These are phyloP conservation scores for Tylopilus sp. DNA, from an alignment of 768 basidiomycete species.

Conservation along the genomic window DNA sequence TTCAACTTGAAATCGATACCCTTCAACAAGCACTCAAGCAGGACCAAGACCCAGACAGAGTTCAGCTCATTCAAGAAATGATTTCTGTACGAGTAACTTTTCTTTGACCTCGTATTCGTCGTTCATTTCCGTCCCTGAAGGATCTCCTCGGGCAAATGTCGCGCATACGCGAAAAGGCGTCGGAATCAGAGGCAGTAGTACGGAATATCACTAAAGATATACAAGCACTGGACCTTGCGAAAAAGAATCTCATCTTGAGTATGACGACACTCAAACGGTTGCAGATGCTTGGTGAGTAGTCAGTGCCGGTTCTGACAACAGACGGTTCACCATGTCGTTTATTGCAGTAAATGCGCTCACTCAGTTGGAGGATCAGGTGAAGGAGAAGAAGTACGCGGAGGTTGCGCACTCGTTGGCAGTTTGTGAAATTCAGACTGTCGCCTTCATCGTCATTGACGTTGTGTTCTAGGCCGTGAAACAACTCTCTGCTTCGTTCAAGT, in stretches of 20 bases:
- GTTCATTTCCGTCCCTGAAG: slow-evolving; percentile 38
- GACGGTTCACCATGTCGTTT: neutral
- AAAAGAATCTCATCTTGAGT: slow-evolving; percentile 85
- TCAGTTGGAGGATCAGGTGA: slow-evolving; percentile 75
- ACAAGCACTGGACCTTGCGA: slow-evolving; percentile 88
- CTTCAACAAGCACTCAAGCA: slow-evolving; percentile 64
- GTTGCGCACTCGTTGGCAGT: slow-evolving; percentile 81
- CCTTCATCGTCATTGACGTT: neutral
- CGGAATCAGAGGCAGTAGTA: slow-evolving; percentile 95
- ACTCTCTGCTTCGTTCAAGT: slow-evolving; percentile 75
- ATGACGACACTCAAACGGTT: slow-evolving; percentile 89
- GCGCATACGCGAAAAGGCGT: slow-evolving; percentile 92
- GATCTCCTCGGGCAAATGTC: slow-evolving; percentile 95
- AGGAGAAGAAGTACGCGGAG: slow-evolving; percentile 77
- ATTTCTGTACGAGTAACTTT: slow-evolving; percentile 65
- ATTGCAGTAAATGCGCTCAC: slow-evolving; percentile 72
- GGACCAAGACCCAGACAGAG: slow-evolving; percentile 84
- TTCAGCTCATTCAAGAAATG: slow-evolving; percentile 93
- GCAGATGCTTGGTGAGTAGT: slow-evolving; percentile 83
- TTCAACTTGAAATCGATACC: slow-evolving; percentile 68
- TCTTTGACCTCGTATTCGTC: neutral
- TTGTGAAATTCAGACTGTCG: slow-evolving; percentile 31
- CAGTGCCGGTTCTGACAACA: neutral
- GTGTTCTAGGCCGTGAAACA: slow-evolving; percentile 76
- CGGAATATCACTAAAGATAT: slow-evolving; percentile 95